Conservation (phyloP, 2,329 filamentous ascomycete species). For the Neonectria hederae region DNA sequence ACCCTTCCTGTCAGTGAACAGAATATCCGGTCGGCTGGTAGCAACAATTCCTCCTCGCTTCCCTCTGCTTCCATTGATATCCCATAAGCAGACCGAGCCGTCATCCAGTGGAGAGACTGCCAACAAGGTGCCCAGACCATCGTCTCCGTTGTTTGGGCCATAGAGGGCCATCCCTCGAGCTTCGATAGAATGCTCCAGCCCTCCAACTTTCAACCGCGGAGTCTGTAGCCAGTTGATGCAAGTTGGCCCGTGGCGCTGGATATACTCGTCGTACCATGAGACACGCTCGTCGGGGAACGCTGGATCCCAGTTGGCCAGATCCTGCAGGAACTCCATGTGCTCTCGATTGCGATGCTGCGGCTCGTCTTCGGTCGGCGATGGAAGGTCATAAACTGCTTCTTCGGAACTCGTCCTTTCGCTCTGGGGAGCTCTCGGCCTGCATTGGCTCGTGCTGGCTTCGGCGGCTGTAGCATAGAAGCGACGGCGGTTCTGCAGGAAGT, state of each 20-base stretch:
- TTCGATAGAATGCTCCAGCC: constrained; percentile 64
- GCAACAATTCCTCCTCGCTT: constrained; percentile 71
- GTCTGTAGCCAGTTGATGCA: constrained; percentile 80
- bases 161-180: constrained; percentile 79
- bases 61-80: constrained; percentile 67
- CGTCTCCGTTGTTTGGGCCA: constrained; percentile 60
- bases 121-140: constrained; percentile 55
- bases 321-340: constrained; percentile 51
- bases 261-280: constrained; percentile 90
- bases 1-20: constrained; percentile 66
- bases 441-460: constrained; percentile 4
- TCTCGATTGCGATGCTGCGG: constrained; percentile 16
- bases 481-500: constrained; percentile 60
- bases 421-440: background rate
- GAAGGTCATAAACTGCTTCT: constrained; percentile 12
- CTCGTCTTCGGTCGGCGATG: constrained; percentile 40
- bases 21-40: constrained; percentile 71
- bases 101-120: constrained; percentile 85
- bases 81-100: constrained; percentile 89
- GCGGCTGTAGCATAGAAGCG: constrained; percentile 45
- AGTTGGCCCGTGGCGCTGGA: constrained; percentile 81
- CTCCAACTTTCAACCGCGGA: constrained; percentile 57
- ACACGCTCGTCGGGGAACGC: constrained; percentile 75
- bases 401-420: constrained; percentile 19
- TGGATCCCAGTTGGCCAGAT: constrained; percentile 86